phyloP scores from a whole-genome alignment of 768 basidiomycete species.

The Termitomyces sp. region DNA sequence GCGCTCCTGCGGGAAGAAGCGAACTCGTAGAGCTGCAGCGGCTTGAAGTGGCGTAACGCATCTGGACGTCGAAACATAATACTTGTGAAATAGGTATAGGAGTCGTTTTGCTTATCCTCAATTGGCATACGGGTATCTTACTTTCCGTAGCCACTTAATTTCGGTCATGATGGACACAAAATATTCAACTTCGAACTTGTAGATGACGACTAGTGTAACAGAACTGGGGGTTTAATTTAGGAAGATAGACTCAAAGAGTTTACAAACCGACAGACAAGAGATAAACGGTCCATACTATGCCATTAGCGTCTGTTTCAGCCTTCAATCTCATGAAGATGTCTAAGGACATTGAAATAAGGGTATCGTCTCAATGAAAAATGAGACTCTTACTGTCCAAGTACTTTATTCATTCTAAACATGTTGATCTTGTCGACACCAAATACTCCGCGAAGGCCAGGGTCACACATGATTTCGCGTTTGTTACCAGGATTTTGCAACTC shows the following conservation, averaged over 20 bases:
- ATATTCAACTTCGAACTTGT: not conserved
- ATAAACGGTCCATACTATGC: not conserved
- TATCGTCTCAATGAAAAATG: not conserved
- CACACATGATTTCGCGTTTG: conserved; percentile 82
- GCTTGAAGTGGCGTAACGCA: not conserved
- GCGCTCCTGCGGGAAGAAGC: conserved; percentile 19
- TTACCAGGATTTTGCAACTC: conserved; percentile 82
- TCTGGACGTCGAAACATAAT: not conserved
- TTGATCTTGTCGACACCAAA: conserved; percentile 80
- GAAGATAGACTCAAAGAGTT: not conserved
- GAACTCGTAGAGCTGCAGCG: conserved; percentile 4
- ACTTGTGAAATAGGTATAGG: not conserved
- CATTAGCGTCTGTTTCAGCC: not conserved
- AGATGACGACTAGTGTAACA: not conserved
- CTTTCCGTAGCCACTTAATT: not conserved
- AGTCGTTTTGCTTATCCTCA: conserved; percentile 1
- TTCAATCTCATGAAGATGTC: conserved; percentile 29
- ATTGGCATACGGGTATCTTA: not conserved
- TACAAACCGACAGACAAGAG: not conserved
- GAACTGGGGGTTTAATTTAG: conserved; percentile 7
- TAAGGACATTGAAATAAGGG: conserved; percentile 8
- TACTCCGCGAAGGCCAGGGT: conserved; percentile 61
- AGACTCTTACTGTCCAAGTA: conserved; percentile 64
- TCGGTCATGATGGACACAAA: not conserved
- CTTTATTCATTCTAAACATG: conserved; percentile 96